Evolutionary conservation across 2,329 filamentous ascomycete genomes (phyloP), one percentile per base, ranked within the genome.

Genomic region (Rhynchosporium graminicola): DNA sequence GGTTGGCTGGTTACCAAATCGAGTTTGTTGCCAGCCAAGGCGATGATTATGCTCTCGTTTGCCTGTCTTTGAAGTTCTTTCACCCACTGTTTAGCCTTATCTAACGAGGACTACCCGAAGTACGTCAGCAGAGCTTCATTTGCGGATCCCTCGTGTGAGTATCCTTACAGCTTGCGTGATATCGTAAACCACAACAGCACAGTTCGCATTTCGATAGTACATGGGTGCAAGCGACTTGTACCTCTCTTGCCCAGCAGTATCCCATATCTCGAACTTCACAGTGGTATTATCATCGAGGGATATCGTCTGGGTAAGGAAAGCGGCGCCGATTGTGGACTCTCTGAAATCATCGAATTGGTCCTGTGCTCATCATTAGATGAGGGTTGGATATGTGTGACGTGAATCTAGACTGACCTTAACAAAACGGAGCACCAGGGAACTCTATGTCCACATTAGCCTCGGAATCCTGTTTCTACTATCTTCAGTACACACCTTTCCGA

Each of bases 181-280:
- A 80, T 99, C 95, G 79, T 99, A 99, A 69, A 99, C 95, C 55
- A 99, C 94, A 38, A 99, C 94, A 63, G 96, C 95, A 80, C 95
- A 98, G 85, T 99, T 98, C 71, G 96, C 96, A 77, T 99, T 99
- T 73, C 96, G 84, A 81, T 99, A 99, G 83, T 99, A 99, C 95
- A 99, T 99, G 72, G 95, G 95, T 40, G 95, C 95, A 69, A 99
- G 83, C 12, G 95, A 98, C 83, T 98, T 98, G 85, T 98, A 99
- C 75, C 96, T 87, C 80, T 99, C 95, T 80, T 99, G 95, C 67
- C 95, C 95, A 67, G 95, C 95, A 9, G 95, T 99, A 79, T 97
- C 93, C 93, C 95, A 99, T 76, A 99, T 99, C 80, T 99, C 95
- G 75, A 99, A 99, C 83, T 99, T 99, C 79, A 99, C 94, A 61